Evolutionary conservation across 371 early-diverging fungal genomes (phyloP).

Genomic region (Neoconidiobolus thromboides): DNA sequence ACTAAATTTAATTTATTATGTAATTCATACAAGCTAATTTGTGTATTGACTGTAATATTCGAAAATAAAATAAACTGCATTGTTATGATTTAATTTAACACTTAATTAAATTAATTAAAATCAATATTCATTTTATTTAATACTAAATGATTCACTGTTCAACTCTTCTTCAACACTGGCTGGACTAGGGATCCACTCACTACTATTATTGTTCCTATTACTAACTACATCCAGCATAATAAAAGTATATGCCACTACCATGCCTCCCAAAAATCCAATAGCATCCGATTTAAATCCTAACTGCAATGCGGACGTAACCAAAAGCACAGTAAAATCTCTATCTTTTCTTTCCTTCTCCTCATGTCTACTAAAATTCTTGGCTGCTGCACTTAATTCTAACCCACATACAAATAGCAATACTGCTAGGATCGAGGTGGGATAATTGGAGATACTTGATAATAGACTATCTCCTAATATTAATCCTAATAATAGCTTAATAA

Average conservation of each 20-base stretch:
- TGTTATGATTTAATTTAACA: no score
- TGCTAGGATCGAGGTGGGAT: slow-evolving; percentile 58
- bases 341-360: slow-evolving; percentile 13
- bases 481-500: slow-evolving; percentile 50
- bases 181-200: no score
- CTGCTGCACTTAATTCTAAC: slow-evolving; percentile 48
- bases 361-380: slow-evolving; percentile 21
- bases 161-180: no score
- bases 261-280: slow-evolving; percentile 53
- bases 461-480: slow-evolving; percentile 63
- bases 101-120: no score
- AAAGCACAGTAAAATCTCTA: slow-evolving; percentile 40
- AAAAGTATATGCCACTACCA: slow-evolving; percentile 10
- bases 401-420: slow-evolving; percentile 74
- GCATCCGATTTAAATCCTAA: slow-evolving; percentile 64
- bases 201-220: no score
- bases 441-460: slow-evolving; percentile 35
- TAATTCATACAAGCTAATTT: no score
- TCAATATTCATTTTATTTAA: no score
- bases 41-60: no score
- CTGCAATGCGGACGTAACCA: slow-evolving; percentile 42
- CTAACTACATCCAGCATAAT: neutral
- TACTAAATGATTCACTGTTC: no score
- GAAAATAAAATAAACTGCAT: no score
- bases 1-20: no score